These are phyloP conservation scores for Neurospora intermedia DNA, from an alignment of 495 filamentous ascomycete genomes.

Conservation along the genomic window DNA sequence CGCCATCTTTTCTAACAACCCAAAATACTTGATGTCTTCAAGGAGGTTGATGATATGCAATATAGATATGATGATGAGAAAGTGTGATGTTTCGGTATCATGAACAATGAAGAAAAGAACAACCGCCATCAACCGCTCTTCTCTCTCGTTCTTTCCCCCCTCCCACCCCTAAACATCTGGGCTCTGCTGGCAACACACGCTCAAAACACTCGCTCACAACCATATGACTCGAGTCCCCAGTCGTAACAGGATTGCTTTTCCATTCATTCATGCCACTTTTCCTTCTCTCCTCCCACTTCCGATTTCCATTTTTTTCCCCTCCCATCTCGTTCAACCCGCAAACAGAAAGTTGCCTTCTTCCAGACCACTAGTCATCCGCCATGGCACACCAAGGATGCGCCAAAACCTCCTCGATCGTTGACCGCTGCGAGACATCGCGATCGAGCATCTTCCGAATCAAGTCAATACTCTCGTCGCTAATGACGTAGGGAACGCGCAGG, in stretches of 20 bases:
- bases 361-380: constrained; percentile 5
- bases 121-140: background rate
- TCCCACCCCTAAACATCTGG: background rate
- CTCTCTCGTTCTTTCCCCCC: background rate
- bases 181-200: background rate
- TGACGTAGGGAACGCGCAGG: constrained; percentile 77
- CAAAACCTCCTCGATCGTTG: constrained; percentile 73
- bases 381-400: constrained; percentile 68
- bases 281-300: background rate
- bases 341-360: background rate
- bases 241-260: background rate
- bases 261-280: background rate
- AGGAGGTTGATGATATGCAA: background rate
- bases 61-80: background rate
- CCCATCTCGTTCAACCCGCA: background rate
- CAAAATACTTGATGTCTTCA: background rate
- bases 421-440: constrained; percentile 69
- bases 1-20: background rate
- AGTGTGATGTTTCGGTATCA: background rate
- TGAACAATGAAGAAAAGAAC: background rate
- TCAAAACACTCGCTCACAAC: background rate
- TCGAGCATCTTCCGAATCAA: constrained; percentile 85
- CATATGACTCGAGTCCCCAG: too few relatives aligned
- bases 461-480: constrained; percentile 86
- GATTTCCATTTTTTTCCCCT: background rate